Base-by-base conservation (phyloP, 805 yeast genomes). In the Yarrowia keelungensis region DNA sequence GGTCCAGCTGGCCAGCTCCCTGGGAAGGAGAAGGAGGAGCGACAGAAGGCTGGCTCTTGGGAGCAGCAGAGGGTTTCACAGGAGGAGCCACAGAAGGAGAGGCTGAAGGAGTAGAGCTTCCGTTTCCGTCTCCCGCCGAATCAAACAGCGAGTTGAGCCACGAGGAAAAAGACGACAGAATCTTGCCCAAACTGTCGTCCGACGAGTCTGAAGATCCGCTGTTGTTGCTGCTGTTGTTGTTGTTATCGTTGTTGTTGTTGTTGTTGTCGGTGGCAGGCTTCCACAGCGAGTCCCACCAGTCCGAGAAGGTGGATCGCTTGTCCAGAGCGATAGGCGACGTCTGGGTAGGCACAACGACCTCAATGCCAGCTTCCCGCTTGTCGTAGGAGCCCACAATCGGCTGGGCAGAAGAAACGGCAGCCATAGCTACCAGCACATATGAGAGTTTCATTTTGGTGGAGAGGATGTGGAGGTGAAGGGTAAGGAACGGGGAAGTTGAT, bases 1-100 rank as follows among this genome's bases (percentile, higher is more conserved):
- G 69, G 41, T 64, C n/a, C 22, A 36, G 56, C 35, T 19, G 46
- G 38, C 39, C 32, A 7, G 39, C 16, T 61, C 39, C 14, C 32
- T 50, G 42, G 19, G 66, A n/a, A 3, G 66, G 45, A 15, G 36
- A 15, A 8, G 67, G 67, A 15, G 43, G 12, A 5, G n/a, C 35
- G 5, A 16, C 54, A 2, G 53, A 9, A 14, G 54, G 36, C 49
- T 14, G 16, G 12, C 22, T 12, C 7, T 43, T 38, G 45, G 54
- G 54, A 1, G 43, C 39, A 12, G 36, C 9, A 8, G 51, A 26
- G 15, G 51, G 51, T 3, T 8, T 5, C 3, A 26, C 51, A 16
- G 51, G 16, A 26, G 51, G 51, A 26, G 51, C 36, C 10, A 47
- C 15, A 5, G 49, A 46, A 1, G 49, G 35, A 11, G 32, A 19